Conservation (phyloP, 148 eudicot genomes). For the Vaccinium macrocarpon region DNA sequence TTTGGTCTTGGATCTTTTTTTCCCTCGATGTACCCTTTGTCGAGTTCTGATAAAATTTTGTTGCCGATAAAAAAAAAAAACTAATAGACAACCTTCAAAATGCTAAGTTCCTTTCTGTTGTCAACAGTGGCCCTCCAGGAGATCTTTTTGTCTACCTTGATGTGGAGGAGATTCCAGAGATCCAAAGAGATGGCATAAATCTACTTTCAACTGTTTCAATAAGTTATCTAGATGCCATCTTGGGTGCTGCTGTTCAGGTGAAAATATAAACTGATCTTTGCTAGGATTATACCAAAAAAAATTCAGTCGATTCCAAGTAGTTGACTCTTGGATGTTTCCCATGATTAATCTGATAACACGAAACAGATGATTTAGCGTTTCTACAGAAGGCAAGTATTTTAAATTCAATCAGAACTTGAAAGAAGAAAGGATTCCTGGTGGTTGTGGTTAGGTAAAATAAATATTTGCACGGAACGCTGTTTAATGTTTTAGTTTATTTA, state of each 20-base stretch:
- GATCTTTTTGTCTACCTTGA: conserved; percentile 96
- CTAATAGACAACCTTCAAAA: conserved; percentile 8
- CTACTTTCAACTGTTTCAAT: conserved; percentile 68
- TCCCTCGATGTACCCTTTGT: too few species aligned
- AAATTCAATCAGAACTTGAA: background rate
- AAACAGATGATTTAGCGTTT: background rate
- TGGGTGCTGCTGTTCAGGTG: conserved; percentile 83
- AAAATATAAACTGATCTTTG: background rate
- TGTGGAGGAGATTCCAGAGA: conserved; percentile 82
- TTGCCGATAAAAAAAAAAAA: background rate
- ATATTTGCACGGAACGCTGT: background rate
- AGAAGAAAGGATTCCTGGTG: background rate
- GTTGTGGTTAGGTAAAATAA: background rate
- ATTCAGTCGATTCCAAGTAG: background rate
- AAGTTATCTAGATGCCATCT: conserved; percentile 87
- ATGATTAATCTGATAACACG: background rate
- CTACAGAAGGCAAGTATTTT: background rate
- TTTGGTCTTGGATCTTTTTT: too few species aligned
- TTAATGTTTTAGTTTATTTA: background rate
- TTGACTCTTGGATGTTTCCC: background rate
- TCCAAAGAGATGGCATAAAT: conserved; percentile 96
- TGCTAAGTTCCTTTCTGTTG: conserved; percentile 2
- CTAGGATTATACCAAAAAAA: background rate
- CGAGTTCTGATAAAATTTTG: too few species aligned
- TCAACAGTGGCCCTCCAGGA: conserved; percentile 82